Evolutionary conservation across 2,329 filamentous ascomycete genomes (phyloP), one percentile per base, ranked within the genome.

Genomic region (Alternaria hordeiaustralica): DNA sequence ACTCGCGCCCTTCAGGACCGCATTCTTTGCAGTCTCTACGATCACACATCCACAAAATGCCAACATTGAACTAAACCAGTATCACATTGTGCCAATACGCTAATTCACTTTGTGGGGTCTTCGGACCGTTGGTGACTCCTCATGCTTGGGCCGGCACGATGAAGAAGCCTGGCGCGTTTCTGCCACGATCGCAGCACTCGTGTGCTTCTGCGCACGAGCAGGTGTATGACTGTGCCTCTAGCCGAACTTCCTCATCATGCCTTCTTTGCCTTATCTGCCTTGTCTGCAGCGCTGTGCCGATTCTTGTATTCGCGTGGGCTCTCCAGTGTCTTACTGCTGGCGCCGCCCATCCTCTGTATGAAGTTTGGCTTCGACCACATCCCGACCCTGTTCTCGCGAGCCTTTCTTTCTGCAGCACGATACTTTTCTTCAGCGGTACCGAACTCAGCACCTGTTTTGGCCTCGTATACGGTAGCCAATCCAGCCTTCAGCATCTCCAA

Each of bases 401-500:
- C 83, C 62, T 75, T 84, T 50, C 84, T 85, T 81, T 94, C 90
- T 6, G 89, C 89, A 64, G 83, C 85, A 67, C 88, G 86, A 77
- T 95, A 95, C 63, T 85, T 79, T 51, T 84, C 82, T 86, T 90
- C 71, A 53, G 73, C 80, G 2, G 87, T 87, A 23, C 96, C 96
- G 84, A 96, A 99, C 77, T 98, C 96, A 20, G 88, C 91, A 4
- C 95, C 96, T 6, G 85, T 87, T 81, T 97, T 98, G 26, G 93
- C 95, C 82, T 98, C 96, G 78, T 98, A 99, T 4, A 96, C 91
- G 3, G 93, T 97, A 44, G 95, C 96, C 67, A 96, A 82, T 0
- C 96, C 96, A 21, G 83, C 86, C 81, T 89, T 92, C 65, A 99
- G 82, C 94, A 99, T 96, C 79, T 96, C 92, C 64, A 94, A 82